Conservation (phyloP, 2,329 filamentous ascomycete genomes). For the Tolypocladium sp. region DNA sequence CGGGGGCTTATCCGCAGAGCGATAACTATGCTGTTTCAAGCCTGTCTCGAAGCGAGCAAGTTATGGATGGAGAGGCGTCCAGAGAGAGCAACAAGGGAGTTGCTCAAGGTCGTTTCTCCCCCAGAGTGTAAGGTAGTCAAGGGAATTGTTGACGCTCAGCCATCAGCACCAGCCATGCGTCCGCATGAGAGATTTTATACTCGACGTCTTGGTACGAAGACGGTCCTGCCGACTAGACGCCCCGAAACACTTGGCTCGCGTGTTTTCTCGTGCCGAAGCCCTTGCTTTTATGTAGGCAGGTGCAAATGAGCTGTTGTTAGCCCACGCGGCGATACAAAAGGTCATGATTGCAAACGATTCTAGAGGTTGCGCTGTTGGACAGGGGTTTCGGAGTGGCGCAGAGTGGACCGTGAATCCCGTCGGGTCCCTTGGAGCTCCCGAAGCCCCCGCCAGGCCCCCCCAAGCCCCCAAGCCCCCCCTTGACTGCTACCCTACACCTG, state of each 20-base stretch:
- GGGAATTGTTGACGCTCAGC: background rate
- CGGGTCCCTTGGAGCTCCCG: background rate
- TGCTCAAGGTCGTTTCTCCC: background rate
- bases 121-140: no score
- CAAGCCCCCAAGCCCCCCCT: no score
- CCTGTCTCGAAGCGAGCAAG: background rate
- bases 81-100: background rate
- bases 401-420: background rate
- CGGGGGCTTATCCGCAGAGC: background rate
- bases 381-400: slow-evolving; percentile 6
- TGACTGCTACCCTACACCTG: background rate
- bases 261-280: background rate
- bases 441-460: background rate
- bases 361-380: background rate
- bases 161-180: background rate
- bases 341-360: background rate
- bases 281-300: background rate
- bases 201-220: background rate
- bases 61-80: background rate
- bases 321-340: background rate
- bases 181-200: background rate
- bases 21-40: background rate
- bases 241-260: background rate
- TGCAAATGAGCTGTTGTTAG: background rate
- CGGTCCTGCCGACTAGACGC: background rate